A percentile compares a stretch with the other conserved stretches of the same genome.
Evolutionary conservation across 2,329 filamentous ascomycete genomes (phyloP).

Genomic region (Proliferodiscus dingleyae): DNA sequence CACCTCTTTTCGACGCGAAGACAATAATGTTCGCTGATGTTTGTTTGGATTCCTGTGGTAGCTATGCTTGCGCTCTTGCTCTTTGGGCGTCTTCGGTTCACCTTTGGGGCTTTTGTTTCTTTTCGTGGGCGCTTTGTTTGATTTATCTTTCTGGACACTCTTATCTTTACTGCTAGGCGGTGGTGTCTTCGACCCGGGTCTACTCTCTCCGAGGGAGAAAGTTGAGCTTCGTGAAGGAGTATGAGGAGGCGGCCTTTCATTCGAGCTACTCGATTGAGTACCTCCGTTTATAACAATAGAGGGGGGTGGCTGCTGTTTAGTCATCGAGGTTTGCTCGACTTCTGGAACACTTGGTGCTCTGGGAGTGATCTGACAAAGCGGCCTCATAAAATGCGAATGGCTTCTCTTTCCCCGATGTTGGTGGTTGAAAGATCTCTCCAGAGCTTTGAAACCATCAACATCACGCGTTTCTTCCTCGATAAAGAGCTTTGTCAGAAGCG

Average conservation of each 20-base stretch:
- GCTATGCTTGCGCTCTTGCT: constrained; percentile 11
- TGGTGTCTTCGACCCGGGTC: constrained; percentile 10
- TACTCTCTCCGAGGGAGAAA: constrained; percentile 9
- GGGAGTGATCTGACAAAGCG: constrained; percentile 23
- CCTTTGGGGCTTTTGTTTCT: constrained; percentile 22
- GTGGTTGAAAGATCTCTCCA: constrained; percentile 24
- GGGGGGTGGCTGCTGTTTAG: constrained; percentile 13
- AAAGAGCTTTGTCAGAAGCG: constrained; percentile 23
- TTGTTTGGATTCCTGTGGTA: constrained; percentile 6
- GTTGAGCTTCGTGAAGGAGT: constrained; percentile 12
- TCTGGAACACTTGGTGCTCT: constrained; percentile 11
- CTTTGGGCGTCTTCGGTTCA: constrained; percentile 15
- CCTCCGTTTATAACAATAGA: constrained; percentile 22
- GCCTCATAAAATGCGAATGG: constrained; percentile 28
- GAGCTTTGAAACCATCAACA: constrained; percentile 25
- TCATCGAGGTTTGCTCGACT: constrained; percentile 1
- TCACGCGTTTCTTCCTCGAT: constrained; percentile 25
- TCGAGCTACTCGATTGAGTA: constrained; percentile 5
- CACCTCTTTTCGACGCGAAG: constrained; percentile 12
- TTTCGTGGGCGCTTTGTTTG: constrained; percentile 17
- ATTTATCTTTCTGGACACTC: constrained; percentile 16
- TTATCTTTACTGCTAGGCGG: constrained; percentile 16
- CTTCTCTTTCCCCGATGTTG: constrained; percentile 25
- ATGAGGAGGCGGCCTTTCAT: constrained; percentile 4
- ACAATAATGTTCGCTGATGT: constrained; percentile 9